A percentile compares a stretch with the other conserved stretches of the same genome.
Conservation (phyloP, 176 grass and related monocot species). For the Avena eriantha region DNA sequence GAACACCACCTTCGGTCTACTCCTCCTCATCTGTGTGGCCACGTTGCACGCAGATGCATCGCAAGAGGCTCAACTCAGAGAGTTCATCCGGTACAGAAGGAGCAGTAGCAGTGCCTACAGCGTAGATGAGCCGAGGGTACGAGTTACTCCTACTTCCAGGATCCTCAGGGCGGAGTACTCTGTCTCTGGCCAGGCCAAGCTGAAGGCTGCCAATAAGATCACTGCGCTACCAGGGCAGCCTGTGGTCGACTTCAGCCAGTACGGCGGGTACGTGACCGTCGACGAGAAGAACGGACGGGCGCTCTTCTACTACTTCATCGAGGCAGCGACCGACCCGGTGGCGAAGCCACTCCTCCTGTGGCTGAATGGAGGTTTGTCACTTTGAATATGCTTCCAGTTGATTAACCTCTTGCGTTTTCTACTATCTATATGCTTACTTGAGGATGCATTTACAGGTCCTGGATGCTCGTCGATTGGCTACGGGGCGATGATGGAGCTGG, state of each 20-base stretch:
- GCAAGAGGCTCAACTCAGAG: conserved; percentile 23
- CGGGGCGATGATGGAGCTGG: conserved; percentile 53
- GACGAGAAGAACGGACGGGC: conserved; percentile 32
- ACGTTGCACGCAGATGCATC: conserved; percentile 1
- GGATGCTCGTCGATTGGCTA: conserved; percentile 55
- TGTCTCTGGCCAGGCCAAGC: neutral
- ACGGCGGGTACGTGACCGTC: conserved; percentile 51
- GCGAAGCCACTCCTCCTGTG: conserved; percentile 51
- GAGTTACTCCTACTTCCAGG: neutral
- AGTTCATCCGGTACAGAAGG: conserved; percentile 13
- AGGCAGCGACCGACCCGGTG: neutral
- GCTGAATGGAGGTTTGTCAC: conserved; percentile 56
- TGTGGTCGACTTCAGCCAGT: conserved; percentile 32
- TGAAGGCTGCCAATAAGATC: conserved; percentile 47
- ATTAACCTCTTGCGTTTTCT: neutral
- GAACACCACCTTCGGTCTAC: neutral
- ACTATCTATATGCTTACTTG: neutral
- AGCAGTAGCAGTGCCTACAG: neutral
- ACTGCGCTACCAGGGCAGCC: conserved; percentile 43
- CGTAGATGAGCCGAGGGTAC: neutral
- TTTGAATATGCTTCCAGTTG: neutral
- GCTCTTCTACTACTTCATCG: conserved; percentile 61
- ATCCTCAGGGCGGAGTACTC: neutral
- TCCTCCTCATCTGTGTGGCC: conserved; percentile 27
- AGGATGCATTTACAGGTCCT: conserved; percentile 35